A percentile compares a stretch with the other conserved stretches of the same genome.
These are phyloP conservation scores for Phytophthora megakarya DNA, from an alignment of 352 stramenopile genomes.

Conservation along the genomic window DNA sequence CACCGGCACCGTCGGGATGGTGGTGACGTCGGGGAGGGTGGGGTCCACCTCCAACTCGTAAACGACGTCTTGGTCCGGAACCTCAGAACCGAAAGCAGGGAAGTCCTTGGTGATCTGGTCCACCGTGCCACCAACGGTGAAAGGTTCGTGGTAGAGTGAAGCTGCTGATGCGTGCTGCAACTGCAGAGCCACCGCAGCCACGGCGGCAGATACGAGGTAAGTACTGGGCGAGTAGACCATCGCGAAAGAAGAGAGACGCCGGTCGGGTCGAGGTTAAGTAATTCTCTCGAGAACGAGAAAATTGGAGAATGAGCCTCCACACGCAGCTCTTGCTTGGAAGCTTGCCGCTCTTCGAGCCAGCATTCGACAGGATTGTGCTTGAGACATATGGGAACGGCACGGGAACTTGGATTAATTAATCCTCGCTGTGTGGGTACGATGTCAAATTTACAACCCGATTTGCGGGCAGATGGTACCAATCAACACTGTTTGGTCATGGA, in stretches of 20 bases:
- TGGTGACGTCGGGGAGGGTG: conserved; percentile 31
- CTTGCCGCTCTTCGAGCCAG: background rate
- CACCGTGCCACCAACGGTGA: conserved; percentile 10
- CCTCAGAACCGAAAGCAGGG: conserved; percentile 18
- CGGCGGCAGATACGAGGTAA: conserved; percentile 19
- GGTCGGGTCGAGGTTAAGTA: conserved; percentile 3
- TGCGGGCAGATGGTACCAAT: too few relatives aligned
- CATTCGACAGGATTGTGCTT: too few relatives aligned
- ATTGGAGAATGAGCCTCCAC: conserved; percentile 17
- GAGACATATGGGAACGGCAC: too few relatives aligned
- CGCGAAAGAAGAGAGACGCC: background rate
- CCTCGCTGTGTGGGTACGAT: too few relatives aligned
- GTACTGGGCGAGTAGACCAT: conserved; percentile 32
- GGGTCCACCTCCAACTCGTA: conserved; percentile 23
- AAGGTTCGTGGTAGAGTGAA: conserved; percentile 25
- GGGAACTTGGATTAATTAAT: too few relatives aligned
- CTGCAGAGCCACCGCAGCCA: conserved; percentile 25
- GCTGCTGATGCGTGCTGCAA: conserved; percentile 22
- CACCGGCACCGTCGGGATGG: conserved; percentile 26
- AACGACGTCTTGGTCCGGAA: conserved; percentile 15
- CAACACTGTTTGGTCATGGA: too few relatives aligned
- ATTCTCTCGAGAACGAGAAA: conserved; percentile 15
- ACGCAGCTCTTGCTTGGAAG: background rate
- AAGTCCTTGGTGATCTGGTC: conserved; percentile 14
- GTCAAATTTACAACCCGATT: too few relatives aligned